Base-by-base conservation (phyloP, 257 asterid genomes). In the Salvia miltiorrhiza region DNA sequence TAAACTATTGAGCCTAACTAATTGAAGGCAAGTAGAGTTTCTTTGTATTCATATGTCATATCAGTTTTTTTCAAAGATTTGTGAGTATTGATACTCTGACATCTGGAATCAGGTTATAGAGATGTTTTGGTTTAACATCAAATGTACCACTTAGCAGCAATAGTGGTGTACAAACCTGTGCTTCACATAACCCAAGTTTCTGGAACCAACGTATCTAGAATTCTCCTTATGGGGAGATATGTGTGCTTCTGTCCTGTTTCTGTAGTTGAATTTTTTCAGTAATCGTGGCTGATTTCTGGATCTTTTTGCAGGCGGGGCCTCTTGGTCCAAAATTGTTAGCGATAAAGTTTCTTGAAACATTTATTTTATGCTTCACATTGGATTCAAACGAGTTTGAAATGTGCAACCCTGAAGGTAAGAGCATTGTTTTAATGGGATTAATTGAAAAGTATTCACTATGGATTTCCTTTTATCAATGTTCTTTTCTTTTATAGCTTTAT, bases 271-370 rank as follows among this genome's bases (percentile, higher is more conserved):
- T 60, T 30, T 53, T 76, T 44, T 20, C 26, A 52, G 69, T 52
- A 54, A 60, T 21, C n/a, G 0, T 69, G 33, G 5, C 50, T 85
- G 73, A 71, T 62, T 57, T 54, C 74, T 69, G 60, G 53, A 73
- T 45, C 54, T 17, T 74, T 65, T 80, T 82, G 72, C 81, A 94
- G 99, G 93, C 63, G 65, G 91, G 82, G 74, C 60, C 95, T 68
- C 86, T 85, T 77, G 95, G 95, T 60, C 74, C 81, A 13, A 91
- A 91, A 84, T 76, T 94, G 86, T 78, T 87, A 82, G 88, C 87
- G 1, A 50, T 86, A 69, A 94, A 94, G 82, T 94, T 91, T 77
- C 77, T 94, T 63, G 99, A 94, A 65, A 86, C 71, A 52, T 87
- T 74, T 72, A 66, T 91, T 59, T 67, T 91, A 70, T 83, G 80